phyloP scores from a whole-genome alignment of 345 rosid species.

The Pistacia vera region DNA sequence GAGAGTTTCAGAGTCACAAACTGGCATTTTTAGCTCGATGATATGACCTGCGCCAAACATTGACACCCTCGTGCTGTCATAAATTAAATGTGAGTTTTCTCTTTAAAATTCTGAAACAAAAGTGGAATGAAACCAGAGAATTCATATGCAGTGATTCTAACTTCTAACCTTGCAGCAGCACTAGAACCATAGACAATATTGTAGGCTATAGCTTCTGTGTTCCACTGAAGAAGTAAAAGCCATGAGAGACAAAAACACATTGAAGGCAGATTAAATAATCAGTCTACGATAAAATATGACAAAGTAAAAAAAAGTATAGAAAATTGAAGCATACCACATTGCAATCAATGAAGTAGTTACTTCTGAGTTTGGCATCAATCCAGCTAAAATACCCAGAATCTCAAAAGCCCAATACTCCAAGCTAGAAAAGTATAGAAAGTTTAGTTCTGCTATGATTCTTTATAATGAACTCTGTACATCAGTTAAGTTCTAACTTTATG shows the following conservation, averaged over 20 bases:
- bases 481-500: too few species aligned
- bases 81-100: background rate
- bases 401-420: conserved; percentile 84
- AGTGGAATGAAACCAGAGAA: background rate
- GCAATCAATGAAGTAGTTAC: conserved; percentile 60
- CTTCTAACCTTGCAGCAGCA: conserved; percentile 78
- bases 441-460: too few species aligned
- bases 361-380: conserved; percentile 61
- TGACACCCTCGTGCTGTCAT: conserved; percentile 70
- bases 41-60: conserved; percentile 67
- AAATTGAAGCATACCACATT: conserved; percentile 47
- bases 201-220: conserved; percentile 62
- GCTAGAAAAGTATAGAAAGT: conserved; percentile 26
- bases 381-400: conserved; percentile 70
- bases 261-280: background rate
- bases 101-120: background rate
- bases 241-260: background rate
- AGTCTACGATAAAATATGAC: background rate
- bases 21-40: conserved; percentile 51
- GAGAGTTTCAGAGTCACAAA: conserved; percentile 53
- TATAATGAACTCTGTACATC: too few species aligned
- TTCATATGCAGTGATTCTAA: background rate
- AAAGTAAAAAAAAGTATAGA: background rate
- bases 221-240: conserved; percentile 35
- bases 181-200: conserved; percentile 74